Conservation (phyloP, 1,284 basidiomycete genomes). For the Tylopilus orsonianus region DNA sequence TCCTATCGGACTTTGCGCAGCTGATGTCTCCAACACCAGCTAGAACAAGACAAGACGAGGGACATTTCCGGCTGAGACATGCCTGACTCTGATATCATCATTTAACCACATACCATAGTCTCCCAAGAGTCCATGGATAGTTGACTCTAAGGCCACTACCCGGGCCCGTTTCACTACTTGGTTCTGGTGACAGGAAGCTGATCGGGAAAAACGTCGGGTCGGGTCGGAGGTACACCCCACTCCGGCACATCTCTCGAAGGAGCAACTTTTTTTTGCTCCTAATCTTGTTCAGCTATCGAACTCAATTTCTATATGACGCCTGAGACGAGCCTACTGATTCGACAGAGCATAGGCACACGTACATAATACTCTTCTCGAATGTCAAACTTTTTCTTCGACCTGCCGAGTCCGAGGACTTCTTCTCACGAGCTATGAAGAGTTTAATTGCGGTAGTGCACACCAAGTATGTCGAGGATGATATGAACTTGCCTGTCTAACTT, state of each 20-base stretch:
- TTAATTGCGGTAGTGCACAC: too few species aligned
- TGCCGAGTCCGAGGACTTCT: slow-evolving; percentile 80
- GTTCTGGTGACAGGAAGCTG: slow-evolving; percentile 16
- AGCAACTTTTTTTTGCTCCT: slow-evolving; percentile 86
- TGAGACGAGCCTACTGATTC: background rate
- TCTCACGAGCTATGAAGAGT: slow-evolving; percentile 65
- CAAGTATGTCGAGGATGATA: background rate
- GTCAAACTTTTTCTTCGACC: slow-evolving; percentile 84
- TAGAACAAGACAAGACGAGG: too few species aligned
- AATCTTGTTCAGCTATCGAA: slow-evolving; percentile 64
- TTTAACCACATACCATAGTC: too few species aligned
- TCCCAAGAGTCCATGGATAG: too few species aligned
- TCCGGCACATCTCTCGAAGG: slow-evolving; percentile 83
- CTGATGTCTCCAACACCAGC: too few species aligned
- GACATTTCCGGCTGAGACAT: too few species aligned
- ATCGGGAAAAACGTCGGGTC: slow-evolving; percentile 27
- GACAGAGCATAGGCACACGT: slow-evolving; percentile 39
- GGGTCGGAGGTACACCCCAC: slow-evolving; percentile 79
- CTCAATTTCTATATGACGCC: slow-evolving; percentile 57
- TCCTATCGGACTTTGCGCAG: too few species aligned
- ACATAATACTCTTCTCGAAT: slow-evolving; percentile 96
- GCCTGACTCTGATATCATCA: too few species aligned
- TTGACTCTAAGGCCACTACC: too few species aligned
- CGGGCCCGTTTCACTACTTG: slow-evolving; percentile 6
- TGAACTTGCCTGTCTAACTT: slow-evolving; percentile 64